These are phyloP conservation scores for Penicillium ochrochloron DNA, from an alignment of 495 filamentous ascomycete genomes.

Conservation along the genomic window DNA sequence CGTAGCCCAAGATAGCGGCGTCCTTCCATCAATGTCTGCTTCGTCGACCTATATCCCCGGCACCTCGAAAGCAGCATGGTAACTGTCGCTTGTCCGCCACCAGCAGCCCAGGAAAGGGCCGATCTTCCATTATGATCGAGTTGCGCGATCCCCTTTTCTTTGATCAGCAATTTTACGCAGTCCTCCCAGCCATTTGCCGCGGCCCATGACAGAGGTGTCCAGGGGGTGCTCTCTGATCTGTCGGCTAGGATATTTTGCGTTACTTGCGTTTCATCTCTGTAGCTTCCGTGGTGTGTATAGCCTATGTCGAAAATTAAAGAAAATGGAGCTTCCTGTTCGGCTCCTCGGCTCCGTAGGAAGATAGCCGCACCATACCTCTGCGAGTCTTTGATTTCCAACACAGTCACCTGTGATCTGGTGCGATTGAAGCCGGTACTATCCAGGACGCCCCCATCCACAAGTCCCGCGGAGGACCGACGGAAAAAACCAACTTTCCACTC, in stretches of 20 bases:
- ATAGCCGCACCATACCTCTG: not conserved
- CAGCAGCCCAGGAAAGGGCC: not conserved
- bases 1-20: not conserved
- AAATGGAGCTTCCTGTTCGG: not conserved
- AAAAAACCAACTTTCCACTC: not conserved
- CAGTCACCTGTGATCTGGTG: not conserved
- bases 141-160: not conserved
- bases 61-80: not conserved
- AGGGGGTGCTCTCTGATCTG: not conserved
- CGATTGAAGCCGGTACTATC: not conserved
- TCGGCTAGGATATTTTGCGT: not conserved
- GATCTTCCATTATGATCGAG: not conserved
- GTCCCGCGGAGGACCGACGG: not conserved
- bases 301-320: not conserved
- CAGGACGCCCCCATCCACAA: not conserved
- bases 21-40: too few species aligned
- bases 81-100: not conserved
- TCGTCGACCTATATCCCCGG: not conserved
- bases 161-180: not conserved
- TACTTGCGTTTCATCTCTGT: not conserved
- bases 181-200: not conserved
- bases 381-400: not conserved
- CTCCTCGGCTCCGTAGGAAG: not conserved
- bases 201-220: conserved; percentile 1
- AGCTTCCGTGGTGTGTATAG: not conserved